phyloP scores from a whole-genome alignment of 78 protist species.

The Tieghemostelium lacteum region DNA sequence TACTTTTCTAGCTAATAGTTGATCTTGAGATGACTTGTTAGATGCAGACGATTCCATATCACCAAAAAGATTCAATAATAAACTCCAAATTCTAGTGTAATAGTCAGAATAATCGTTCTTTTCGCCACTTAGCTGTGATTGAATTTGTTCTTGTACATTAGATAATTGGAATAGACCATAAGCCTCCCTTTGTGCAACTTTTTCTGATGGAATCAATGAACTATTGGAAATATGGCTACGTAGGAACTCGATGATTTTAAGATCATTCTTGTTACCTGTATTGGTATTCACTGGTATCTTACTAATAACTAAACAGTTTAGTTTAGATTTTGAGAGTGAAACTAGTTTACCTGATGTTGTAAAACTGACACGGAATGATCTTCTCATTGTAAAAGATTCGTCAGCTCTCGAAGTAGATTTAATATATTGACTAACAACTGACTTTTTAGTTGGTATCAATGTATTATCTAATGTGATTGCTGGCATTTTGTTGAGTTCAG shows the following conservation, averaged over 20 bases:
- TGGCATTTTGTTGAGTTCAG: too few relatives aligned
- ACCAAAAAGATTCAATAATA: conserved; percentile 47
- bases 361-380: conserved; percentile 72
- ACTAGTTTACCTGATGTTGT: conserved; percentile 45
- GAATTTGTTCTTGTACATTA: conserved; percentile 50
- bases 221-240: conserved; percentile 24
- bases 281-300: neutral
- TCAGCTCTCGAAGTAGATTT: too few relatives aligned
- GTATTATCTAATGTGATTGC: too few relatives aligned
- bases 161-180: conserved; percentile 44
- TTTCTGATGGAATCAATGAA: conserved; percentile 13
- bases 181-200: neutral
- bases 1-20: conserved; percentile 44
- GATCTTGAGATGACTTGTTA: neutral
- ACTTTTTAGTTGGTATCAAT: too few relatives aligned
- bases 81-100: conserved; percentile 42
- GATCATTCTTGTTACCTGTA: neutral
- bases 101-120: neutral
- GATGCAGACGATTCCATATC: neutral
- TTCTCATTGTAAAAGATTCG: conserved; percentile 55
- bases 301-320: neutral
- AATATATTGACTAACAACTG: too few relatives aligned
- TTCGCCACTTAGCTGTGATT: conserved; percentile 3
- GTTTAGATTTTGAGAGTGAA: neutral
- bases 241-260: conserved; percentile 9